Conservation (phyloP, 2,329 filamentous ascomycete species). For the Thyridium curvatum region DNA sequence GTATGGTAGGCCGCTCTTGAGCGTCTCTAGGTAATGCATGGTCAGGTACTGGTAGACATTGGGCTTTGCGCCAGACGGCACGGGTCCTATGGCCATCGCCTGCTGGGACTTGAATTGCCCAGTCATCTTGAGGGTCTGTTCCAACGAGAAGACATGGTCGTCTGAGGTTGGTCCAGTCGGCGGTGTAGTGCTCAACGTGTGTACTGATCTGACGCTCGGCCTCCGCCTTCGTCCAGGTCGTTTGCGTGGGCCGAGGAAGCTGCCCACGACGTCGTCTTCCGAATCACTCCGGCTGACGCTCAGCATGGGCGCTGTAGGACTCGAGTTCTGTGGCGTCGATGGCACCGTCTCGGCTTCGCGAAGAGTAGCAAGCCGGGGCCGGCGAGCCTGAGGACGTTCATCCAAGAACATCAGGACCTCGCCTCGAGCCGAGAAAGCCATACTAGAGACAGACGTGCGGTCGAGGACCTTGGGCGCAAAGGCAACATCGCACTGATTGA, state of each 20-base stretch:
- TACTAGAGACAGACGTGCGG: constrained; percentile 52
- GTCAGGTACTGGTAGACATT: constrained; percentile 51
- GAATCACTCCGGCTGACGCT: constrained; percentile 58
- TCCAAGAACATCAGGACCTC: constrained; percentile 58
- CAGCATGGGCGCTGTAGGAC: constrained; percentile 40
- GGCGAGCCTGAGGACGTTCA: constrained; percentile 41
- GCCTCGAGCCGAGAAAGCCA: constrained; percentile 54
- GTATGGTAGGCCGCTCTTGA: constrained; percentile 41
- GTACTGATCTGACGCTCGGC: constrained; percentile 32
- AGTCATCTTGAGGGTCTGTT: constrained; percentile 52
- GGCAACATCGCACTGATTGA: constrained; percentile 59
- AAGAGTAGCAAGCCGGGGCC: constrained; percentile 31
- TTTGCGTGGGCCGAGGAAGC: constrained; percentile 44
- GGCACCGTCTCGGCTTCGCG: constrained; percentile 20
- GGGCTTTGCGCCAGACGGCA: constrained; percentile 45
- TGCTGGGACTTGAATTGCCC: constrained; percentile 54
- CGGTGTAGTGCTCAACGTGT: constrained; percentile 47
- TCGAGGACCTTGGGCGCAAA: constrained; percentile 59
- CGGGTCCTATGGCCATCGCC: constrained; percentile 54
- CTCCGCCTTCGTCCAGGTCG: constrained; percentile 32
- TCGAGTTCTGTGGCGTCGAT: constrained; percentile 29
- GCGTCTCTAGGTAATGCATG: constrained; percentile 46
- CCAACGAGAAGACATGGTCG: constrained; percentile 43
- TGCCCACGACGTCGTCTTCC: constrained; percentile 57
- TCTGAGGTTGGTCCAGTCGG: constrained; percentile 34